Percentiles rank a stretch among this genome's conserved stretches.
Evolutionary conservation across 2,329 filamentous ascomycete species (phyloP).

Genomic region (Penicillium crustosum): DNA sequence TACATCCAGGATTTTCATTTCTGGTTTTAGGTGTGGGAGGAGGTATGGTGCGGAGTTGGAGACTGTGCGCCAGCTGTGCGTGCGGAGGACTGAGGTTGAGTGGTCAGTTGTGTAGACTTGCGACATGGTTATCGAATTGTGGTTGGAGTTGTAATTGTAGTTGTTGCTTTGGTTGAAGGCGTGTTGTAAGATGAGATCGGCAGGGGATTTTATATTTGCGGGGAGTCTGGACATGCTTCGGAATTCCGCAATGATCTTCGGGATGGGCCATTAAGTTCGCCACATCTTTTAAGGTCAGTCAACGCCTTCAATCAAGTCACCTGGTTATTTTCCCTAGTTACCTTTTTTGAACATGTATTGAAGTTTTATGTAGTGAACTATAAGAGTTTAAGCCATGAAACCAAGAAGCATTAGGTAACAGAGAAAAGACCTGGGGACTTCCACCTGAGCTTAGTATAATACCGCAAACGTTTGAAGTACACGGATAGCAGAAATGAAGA

Average conservation of each 20-base stretch:
- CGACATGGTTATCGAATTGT: constrained; percentile 1
- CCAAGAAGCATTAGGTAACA: background rate
- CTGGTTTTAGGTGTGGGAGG: constrained; percentile 37
- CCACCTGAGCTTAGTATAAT: background rate
- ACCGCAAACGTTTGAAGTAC: background rate
- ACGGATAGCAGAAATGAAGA: no score
- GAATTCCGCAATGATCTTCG: background rate
- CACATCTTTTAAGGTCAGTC: background rate
- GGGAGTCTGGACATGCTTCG: background rate
- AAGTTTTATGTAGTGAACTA: background rate
- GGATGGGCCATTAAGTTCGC: background rate
- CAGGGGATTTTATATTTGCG: background rate
- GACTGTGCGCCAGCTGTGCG: constrained; percentile 38
- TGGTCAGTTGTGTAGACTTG: constrained; percentile 42
- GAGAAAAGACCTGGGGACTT: background rate
- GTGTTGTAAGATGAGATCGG: background rate
- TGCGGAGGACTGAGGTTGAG: constrained; percentile 37
- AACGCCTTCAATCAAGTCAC: background rate
- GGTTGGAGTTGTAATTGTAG: background rate
- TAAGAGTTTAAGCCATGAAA: no score
- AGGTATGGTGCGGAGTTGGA: constrained; percentile 43
- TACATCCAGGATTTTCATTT: constrained; percentile 45
- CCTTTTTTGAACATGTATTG: background rate
- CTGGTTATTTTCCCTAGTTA: background rate
- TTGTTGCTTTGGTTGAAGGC: background rate